These are phyloP conservation scores for Leishmania braziliensis DNA, from an alignment of 208 protist species.

Conservation along the genomic window DNA sequence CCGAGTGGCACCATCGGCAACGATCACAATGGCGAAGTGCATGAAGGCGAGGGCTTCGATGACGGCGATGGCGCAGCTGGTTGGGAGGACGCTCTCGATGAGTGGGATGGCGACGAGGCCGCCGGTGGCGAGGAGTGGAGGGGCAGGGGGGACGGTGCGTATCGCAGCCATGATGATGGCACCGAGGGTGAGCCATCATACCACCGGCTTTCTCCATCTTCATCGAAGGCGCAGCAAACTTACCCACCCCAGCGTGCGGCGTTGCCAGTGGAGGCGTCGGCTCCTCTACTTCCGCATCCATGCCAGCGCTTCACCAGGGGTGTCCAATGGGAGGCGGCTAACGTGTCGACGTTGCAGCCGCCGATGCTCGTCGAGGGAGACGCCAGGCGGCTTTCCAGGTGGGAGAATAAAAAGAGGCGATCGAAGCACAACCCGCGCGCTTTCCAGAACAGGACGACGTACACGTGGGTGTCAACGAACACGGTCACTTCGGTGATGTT, in stretches of 20 bases:
- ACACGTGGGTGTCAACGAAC: constrained; percentile 59
- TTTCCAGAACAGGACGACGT: constrained; percentile 43
- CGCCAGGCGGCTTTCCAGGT: background rate
- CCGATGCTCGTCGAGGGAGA: background rate
- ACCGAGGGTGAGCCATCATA: background rate
- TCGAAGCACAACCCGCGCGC: constrained; percentile 20
- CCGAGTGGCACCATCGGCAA: background rate
- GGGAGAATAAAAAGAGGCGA: constrained; percentile 1
- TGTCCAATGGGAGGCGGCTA: background rate
- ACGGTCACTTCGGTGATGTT: constrained; percentile 57
- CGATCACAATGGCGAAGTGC: background rate
- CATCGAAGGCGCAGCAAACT: background rate
- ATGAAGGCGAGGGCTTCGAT: background rate
- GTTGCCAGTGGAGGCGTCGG: background rate
- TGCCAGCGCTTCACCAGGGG: background rate
- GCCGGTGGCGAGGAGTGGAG: background rate
- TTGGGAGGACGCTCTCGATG: background rate
- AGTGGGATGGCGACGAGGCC: background rate
- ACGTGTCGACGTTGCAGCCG: background rate
- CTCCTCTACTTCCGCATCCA: background rate
- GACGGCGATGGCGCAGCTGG: background rate
- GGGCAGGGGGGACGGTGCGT: background rate
- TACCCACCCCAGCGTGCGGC: background rate
- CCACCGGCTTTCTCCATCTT: background rate
- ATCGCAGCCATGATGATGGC: background rate